Evolutionary conservation across 2,329 filamentous ascomycete genomes (phyloP), one percentile per base, ranked within the genome.

Genomic region (Colletotrichum sidae): DNA sequence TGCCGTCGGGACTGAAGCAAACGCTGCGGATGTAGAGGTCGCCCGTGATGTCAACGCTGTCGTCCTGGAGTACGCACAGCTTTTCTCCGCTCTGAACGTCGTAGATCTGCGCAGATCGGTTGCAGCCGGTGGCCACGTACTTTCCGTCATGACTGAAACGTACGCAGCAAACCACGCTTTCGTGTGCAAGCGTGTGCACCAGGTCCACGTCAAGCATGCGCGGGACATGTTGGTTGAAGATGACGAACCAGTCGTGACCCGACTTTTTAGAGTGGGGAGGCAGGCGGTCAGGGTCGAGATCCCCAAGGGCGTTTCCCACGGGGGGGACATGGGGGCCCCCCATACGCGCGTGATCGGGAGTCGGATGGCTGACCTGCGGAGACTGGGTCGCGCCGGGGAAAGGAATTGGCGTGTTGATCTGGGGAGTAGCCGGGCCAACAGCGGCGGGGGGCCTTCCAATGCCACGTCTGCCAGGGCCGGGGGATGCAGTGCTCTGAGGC

Each of bases 41-140:
- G 35, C 95, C 94, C 59, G 92, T 90, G 72, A 94, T 90, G 70
- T 96, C 93, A 50, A 94, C 92, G 50, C 86, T 91, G 71, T 95
- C 92, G 72, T 99, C 96, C 77, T 97, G 93, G 39, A 98, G 84
- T 65, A 96, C 91, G 70, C 93, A 96, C 57, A 98, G 89, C 77
- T 95, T 96, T 71, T 93, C 88, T 60, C 96, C 96, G 13, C 88
- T 92, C 72, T 88, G 86, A 46, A 98, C 95, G 70, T 99, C 96
- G 78, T 96, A 99, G 72, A 99, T 99, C 79, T 98, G 95, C n/a
- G 96, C 96, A n/a, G 94, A 97, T 69, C 94, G 86, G 79, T 99
- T 99, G 84, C 96, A 98, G 47, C 96, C 96, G 6, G 96, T 99
- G 8, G 96, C 96, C 60, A 99, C 92, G 72, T 93, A 97, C 75